A percentile compares a stretch with the other conserved stretches of the same genome.
These are phyloP conservation scores for Apiotrichum domesticum DNA, from an alignment of 1,284 basidiomycete genomes.

Conservation along the genomic window DNA sequence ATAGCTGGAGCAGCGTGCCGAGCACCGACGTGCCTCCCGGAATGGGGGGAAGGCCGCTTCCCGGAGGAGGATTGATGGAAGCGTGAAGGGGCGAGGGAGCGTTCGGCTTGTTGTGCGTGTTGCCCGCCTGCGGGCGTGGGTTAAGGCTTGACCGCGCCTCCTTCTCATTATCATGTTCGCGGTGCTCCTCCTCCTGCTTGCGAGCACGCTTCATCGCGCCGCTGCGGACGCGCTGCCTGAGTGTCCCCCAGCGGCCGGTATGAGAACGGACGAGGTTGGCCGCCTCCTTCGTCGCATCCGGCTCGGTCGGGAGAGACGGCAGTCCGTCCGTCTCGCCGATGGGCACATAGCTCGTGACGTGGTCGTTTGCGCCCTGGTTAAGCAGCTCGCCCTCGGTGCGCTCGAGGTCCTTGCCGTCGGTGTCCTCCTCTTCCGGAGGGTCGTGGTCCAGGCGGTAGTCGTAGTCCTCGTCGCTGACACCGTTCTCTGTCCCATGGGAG, in stretches of 20 bases:
- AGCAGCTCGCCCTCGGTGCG: conserved; percentile 10
- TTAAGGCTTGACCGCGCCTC: not conserved
- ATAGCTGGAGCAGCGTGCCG: conserved; percentile 40
- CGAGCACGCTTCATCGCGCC: conserved; percentile 1
- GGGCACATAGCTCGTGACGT: conserved; percentile 41
- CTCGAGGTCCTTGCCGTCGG: conserved; percentile 10
- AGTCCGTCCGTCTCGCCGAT: conserved; percentile 49
- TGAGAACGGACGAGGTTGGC: conserved; percentile 45
- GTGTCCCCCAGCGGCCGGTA: conserved; percentile 42
- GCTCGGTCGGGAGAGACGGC: conserved; percentile 33
- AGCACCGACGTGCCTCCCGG: conserved; percentile 36
- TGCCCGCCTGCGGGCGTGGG: not conserved
- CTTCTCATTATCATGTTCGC: not conserved
- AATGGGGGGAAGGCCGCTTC: conserved; percentile 5
- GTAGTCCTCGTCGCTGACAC: conserved; percentile 36
- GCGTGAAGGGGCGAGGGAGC: not conserved
- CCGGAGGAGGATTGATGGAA: conserved; percentile 7
- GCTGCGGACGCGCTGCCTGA: conserved; percentile 34
- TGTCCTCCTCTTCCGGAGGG: conserved; percentile 7
- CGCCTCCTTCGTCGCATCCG: conserved; percentile 25
- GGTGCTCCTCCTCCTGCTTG: not conserved
- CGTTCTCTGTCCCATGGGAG: not conserved
- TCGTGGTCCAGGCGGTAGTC: conserved; percentile 44
- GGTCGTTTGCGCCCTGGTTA: conserved; percentile 29
- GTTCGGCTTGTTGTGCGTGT: too few species aligned